These are phyloP conservation scores for Aureobasidium sp. DNA, from an alignment of 2,329 filamentous ascomycete species.

Conservation along the genomic window DNA sequence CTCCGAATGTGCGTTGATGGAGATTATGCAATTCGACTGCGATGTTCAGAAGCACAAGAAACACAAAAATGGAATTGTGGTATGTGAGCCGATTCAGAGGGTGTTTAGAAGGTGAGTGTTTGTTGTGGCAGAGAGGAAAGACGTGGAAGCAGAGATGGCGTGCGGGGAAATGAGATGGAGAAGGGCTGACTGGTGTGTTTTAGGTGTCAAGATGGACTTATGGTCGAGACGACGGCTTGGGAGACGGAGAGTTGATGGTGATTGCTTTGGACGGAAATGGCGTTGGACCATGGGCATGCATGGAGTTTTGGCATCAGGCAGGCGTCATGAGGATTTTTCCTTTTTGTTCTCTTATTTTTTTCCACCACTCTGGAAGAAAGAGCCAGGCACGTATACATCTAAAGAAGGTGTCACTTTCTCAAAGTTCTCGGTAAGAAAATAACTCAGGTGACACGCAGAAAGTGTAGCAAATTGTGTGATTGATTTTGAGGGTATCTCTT, in stretches of 20 bases:
- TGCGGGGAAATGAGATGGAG: not conserved
- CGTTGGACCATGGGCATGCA: not conserved
- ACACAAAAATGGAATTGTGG: conserved; percentile 31
- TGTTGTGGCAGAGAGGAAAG: not conserved
- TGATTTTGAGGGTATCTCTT: conserved; percentile 2
- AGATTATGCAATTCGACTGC: conserved; percentile 58
- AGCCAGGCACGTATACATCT: not conserved
- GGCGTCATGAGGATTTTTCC: not conserved
- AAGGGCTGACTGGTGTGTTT: not conserved
- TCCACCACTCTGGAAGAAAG: not conserved
- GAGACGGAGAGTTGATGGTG: conserved; percentile 30
- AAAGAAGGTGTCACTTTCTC: not conserved
- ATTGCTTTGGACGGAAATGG: not conserved
- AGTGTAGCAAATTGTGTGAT: not conserved
- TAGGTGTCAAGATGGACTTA: conserved; percentile 48
- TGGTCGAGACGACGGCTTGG: conserved; percentile 57
- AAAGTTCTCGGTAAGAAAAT: too few species aligned
- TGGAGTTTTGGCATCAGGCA: not conserved
- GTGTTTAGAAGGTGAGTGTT: conserved; percentile 50
- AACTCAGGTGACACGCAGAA: not conserved
- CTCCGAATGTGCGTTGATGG: conserved; percentile 48
- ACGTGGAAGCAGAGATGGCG: not conserved
- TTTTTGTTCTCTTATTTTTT: not conserved
- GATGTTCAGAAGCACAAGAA: conserved; percentile 42
- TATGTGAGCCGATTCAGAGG: conserved; percentile 52